phyloP scores from a whole-genome alignment of 2,329 filamentous ascomycete genomes.

The Pseudogymnoascus sp. region DNA sequence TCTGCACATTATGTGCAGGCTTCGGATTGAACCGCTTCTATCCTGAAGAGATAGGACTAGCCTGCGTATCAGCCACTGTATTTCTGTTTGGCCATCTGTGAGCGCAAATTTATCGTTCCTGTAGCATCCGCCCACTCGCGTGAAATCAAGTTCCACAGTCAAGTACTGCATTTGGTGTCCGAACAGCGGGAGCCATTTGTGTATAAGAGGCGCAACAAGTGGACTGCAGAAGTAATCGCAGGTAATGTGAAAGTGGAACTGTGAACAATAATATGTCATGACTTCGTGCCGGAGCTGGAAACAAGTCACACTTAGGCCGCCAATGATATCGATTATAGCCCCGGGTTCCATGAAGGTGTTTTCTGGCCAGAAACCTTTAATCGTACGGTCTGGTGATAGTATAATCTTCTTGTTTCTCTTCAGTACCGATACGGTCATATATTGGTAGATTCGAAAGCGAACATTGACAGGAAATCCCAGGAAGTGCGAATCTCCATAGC shows the following conservation, averaged over 20 bases:
- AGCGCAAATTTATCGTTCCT: neutral
- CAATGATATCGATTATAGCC: neutral
- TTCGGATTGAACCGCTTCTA: neutral
- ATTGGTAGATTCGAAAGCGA: neutral
- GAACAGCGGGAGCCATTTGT: constrained; percentile 21
- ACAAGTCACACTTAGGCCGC: neutral
- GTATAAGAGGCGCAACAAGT: constrained; percentile 21
- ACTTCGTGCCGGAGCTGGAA: constrained; percentile 22
- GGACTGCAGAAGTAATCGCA: constrained; percentile 21
- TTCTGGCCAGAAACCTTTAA: neutral
- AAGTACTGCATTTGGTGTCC: constrained; percentile 22
- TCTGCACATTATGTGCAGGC: neutral
- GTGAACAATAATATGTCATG: constrained; percentile 26
- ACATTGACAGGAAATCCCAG: neutral
- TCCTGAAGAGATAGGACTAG: neutral
- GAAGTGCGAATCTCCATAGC: neutral
- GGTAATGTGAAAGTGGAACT: constrained; percentile 27
- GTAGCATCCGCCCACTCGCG: constrained; percentile 18
- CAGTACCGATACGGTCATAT: neutral
- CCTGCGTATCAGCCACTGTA: neutral
- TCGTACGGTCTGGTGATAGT: neutral
- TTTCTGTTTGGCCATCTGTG: neutral
- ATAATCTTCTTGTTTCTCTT: neutral
- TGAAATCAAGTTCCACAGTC: constrained; percentile 27
- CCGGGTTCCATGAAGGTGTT: neutral